These are phyloP conservation scores for Pichia sp. DNA, from an alignment of 1,139 yeast species.

Conservation along the genomic window DNA sequence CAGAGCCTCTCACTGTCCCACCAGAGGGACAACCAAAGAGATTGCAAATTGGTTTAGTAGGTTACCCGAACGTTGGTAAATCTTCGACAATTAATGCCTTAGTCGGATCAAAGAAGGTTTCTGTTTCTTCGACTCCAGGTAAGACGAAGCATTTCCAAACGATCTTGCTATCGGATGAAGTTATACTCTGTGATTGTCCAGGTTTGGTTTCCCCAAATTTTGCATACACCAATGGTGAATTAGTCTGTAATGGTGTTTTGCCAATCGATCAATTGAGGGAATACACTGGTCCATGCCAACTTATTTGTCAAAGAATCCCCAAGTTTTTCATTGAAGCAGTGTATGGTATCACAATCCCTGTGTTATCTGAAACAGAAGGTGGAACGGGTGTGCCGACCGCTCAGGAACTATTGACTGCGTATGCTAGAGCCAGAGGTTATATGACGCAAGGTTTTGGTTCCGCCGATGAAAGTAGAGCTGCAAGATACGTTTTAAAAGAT, in stretches of 20 bases:
- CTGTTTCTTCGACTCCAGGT: slow-evolving; percentile 98
- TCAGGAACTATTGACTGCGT: slow-evolving; percentile 81
- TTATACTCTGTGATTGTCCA: slow-evolving; percentile 95
- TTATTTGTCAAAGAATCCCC: slow-evolving; percentile 86
- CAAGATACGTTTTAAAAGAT: slow-evolving; percentile 88
- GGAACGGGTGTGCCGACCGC: slow-evolving; percentile 88
- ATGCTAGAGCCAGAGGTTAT: slow-evolving; percentile 94
- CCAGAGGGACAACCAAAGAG: slow-evolving; percentile 51
- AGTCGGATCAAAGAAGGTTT: slow-evolving; percentile 93
- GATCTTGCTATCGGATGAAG: slow-evolving; percentile 74
- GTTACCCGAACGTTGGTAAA: slow-evolving; percentile 95
- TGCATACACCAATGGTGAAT: slow-evolving; percentile 93
- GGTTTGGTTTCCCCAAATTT: slow-evolving; percentile 98
- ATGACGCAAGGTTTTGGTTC: slow-evolving; percentile 97
- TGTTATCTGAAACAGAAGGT: slow-evolving; percentile 73
- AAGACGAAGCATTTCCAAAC: slow-evolving; percentile 99
- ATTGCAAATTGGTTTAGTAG: slow-evolving; percentile 90
- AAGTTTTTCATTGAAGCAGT: slow-evolving; percentile 83
- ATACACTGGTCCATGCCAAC: slow-evolving; percentile 82
- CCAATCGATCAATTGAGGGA: slow-evolving; percentile 97
- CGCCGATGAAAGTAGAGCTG: slow-evolving; percentile 95
- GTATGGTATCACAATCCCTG: slow-evolving; percentile 86
- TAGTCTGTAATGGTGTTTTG: slow-evolving; percentile 95
- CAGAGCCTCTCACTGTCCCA: slow-evolving; percentile 52
- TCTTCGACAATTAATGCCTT: slow-evolving; percentile 94